A percentile compares a stretch with the other conserved stretches of the same genome.
Evolutionary conservation across 1,284 basidiomycete species (phyloP).

Genomic region (Pyrrhoderma noxium): DNA sequence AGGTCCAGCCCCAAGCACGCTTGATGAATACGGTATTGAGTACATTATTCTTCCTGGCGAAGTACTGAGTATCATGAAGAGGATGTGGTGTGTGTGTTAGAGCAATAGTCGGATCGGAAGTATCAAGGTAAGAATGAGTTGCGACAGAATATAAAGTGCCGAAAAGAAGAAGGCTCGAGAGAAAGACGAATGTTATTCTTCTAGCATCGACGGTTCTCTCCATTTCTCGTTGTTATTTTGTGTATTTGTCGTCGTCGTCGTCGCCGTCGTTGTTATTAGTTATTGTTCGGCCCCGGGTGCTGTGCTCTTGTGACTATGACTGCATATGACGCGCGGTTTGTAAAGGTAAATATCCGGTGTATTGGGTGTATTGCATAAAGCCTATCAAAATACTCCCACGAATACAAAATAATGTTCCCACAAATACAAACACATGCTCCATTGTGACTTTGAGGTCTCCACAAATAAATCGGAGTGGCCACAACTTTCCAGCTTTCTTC

Average conservation of each 20-base stretch:
- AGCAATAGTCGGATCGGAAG: constrained; percentile 62
- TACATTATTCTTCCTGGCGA: constrained; percentile 75
- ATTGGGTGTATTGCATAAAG: too few species aligned
- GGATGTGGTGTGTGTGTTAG: constrained; percentile 52
- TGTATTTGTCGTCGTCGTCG: constrained; percentile 7
- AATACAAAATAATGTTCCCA: too few species aligned
- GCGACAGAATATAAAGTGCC: constrained; percentile 48
- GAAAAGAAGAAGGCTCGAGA: constrained; percentile 36
- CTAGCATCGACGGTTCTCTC: constrained; percentile 17
- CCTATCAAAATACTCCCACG: too few species aligned
- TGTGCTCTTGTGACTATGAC: too few species aligned
- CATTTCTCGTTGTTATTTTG: too few species aligned
- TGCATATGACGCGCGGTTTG: too few species aligned
- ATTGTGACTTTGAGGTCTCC: too few species aligned
- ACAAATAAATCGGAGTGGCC: too few species aligned
- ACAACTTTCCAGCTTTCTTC: too few species aligned
- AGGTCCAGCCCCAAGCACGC: constrained; percentile 88
- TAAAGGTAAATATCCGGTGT: too few species aligned
- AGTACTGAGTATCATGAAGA: constrained; percentile 60
- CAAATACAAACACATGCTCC: too few species aligned
- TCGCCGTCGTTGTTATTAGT: constrained; percentile 1
- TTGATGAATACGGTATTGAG: constrained; percentile 90
- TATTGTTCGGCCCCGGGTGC: too few species aligned
- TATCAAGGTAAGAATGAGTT: constrained; percentile 55
- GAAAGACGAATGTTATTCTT: constrained; percentile 23